Percentiles rank a stretch among this genome's conserved stretches.
These are phyloP conservation scores for Galeopsis tetrahit DNA, from an alignment of 257 asterid species.

Conservation along the genomic window DNA sequence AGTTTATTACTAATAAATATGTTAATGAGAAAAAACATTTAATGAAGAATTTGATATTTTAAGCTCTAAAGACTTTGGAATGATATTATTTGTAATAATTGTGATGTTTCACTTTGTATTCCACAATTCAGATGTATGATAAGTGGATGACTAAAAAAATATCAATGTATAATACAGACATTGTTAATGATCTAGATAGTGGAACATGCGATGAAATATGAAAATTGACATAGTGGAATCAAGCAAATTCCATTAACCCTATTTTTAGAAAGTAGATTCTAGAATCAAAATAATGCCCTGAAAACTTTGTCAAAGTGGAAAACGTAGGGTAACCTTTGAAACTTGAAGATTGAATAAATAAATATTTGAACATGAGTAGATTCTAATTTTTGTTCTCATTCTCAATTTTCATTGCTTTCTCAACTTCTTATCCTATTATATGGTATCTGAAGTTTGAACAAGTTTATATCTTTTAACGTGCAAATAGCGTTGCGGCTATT, in stretches of 20 bases:
- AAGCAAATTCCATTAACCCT: constrained; percentile 4
- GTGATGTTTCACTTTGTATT: too few relatives aligned
- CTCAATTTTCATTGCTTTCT: neutral
- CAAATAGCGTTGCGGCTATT: neutral
- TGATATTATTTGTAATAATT: too few relatives aligned
- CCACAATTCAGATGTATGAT: too few relatives aligned
- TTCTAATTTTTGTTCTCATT: neutral
- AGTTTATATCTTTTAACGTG: neutral
- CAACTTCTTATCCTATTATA: neutral
- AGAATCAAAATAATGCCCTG: constrained; percentile 2
- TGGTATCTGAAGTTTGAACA: neutral
- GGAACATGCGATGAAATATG: too few relatives aligned
- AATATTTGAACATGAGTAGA: neutral
- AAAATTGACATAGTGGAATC: too few relatives aligned
- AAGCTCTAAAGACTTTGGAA: too few relatives aligned
- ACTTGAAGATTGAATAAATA: neutral
- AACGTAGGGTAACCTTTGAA: neutral
- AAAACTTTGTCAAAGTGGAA: neutral
- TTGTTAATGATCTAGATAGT: too few relatives aligned
- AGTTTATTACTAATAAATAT: neutral
- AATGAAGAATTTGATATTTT: neutral
- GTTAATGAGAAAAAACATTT: neutral
- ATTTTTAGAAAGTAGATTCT: constrained; percentile 4
- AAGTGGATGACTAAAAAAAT: too few relatives aligned
- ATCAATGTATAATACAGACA: too few relatives aligned